Percentiles rank a stretch among this genome's conserved stretches.
These are phyloP conservation scores for Gelatoporia subvermispora DNA, from an alignment of 768 basidiomycete species.

Conservation along the genomic window DNA sequence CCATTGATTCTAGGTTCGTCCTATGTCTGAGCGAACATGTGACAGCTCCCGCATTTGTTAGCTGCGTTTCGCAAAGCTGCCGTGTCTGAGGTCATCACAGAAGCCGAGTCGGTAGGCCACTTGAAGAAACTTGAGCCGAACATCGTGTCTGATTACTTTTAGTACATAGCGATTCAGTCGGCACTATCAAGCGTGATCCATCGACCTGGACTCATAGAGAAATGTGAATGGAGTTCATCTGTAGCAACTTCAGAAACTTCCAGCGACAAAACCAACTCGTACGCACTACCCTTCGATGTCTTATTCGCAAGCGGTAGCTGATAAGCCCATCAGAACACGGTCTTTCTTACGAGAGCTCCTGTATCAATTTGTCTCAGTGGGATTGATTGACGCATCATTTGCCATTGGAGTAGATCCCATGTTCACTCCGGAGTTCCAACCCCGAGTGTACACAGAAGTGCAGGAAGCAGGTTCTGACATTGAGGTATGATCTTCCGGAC, in stretches of 20 bases:
- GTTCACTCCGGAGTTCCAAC: conserved; percentile 39
- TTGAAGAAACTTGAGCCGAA: neutral
- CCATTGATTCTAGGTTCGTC: neutral
- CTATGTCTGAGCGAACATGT: neutral
- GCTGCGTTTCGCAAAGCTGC: conserved; percentile 49
- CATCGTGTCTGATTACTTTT: neutral
- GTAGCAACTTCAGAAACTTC: conserved; percentile 2
- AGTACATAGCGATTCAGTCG: conserved; percentile 41
- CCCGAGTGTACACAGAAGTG: conserved; percentile 53
- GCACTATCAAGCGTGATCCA: conserved; percentile 46
- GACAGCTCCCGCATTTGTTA: conserved; percentile 59
- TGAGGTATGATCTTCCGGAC: conserved; percentile 39
- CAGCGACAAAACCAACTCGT: conserved; percentile 2
- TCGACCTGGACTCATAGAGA: conserved; percentile 49
- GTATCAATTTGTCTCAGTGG: conserved; percentile 47
- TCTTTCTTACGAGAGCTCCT: conserved; percentile 43
- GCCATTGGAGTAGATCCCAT: conserved; percentile 48
- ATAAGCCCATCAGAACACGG: neutral
- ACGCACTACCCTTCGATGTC: no score
- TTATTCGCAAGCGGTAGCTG: neutral
- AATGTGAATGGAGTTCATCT: conserved; percentile 39
- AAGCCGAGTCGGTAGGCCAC: conserved; percentile 54
- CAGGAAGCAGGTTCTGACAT: conserved; percentile 56
- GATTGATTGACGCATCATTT: conserved; percentile 51
- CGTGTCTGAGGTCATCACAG: conserved; percentile 44